Base-by-base conservation (phyloP, 768 basidiomycete genomes). In the Lactifluus rugatus region DNA sequence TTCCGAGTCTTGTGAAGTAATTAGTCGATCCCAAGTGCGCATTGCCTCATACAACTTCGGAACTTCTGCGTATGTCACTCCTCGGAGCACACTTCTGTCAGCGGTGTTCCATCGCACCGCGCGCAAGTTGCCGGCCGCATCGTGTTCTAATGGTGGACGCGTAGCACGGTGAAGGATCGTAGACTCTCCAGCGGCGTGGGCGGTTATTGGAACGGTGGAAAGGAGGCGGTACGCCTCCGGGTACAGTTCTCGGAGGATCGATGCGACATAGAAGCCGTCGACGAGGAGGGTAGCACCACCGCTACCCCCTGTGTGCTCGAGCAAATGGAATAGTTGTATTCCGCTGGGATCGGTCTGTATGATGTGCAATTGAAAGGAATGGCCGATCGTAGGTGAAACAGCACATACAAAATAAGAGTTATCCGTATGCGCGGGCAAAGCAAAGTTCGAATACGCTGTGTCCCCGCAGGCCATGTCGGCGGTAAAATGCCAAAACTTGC, bases 401-500 rank as follows among this genome's bases (percentile, higher is more conserved):
- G 70, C 79, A 64, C 62, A 1, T 56, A 88, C 87, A 61, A 78
- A 91, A 77, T 87, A 87, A 10, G 84, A 83, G 44, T 77, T 84
- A 61, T 87, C 85, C 0, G 84, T 87, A 68, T 99, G 95, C 0
- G 91, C 93, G 3, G 81, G 84, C 7, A 99, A 81, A 0, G 86
- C 87, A 46, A 95, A 72, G 6, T 84, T 89, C 4, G 93, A 92
- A 73, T 99, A 99, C 0, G 95, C 93, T 8, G 93, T 88, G 69
- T 99, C 95, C 13, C 93, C 93, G 65, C 87, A 92, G 17, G 85
- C 83, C 21, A 94, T 77, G 67, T 95, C 85, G 0, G 94, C 83
- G 0, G 93, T 96, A 67, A 98, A 95, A 66, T 97, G 92, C 94
- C 95, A 99, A 72, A 97, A 94, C 57, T 83, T 84, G 34, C 94